A percentile compares a stretch with the other conserved stretches of the same genome.
Conservation (phyloP, 2,329 filamentous ascomycete genomes). For the Aspergillus carbonarius region DNA sequence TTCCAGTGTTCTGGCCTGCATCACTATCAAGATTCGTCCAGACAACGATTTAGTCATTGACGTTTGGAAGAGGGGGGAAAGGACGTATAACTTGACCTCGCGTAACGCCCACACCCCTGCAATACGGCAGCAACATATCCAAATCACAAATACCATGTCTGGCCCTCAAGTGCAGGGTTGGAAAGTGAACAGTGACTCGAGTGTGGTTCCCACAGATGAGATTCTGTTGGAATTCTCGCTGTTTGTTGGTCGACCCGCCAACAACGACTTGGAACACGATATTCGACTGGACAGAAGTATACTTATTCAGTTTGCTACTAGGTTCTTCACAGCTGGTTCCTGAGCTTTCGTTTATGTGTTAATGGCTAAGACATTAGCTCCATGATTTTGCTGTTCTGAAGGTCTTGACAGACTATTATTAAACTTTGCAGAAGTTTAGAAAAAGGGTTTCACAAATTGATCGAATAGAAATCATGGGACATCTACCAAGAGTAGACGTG, state of each 20-base stretch:
- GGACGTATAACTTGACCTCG: not conserved
- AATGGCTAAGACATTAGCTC: too few relatives aligned
- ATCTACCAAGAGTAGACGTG: too few relatives aligned
- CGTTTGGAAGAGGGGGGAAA: not conserved
- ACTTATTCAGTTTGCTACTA: constrained; percentile 1
- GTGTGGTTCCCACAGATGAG: not conserved
- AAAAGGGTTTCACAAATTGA: too few relatives aligned
- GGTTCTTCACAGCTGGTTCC: not conserved
- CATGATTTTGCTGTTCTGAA: too few relatives aligned
- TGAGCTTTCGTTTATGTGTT: too few relatives aligned
- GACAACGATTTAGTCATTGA: not conserved
- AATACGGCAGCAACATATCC: constrained; percentile 1
- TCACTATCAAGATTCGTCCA: not conserved
- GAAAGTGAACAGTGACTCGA: not conserved
- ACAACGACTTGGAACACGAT: constrained; percentile 5
- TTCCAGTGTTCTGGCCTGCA: not conserved
- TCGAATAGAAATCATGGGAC: too few relatives aligned
- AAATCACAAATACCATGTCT: constrained; percentile 3
- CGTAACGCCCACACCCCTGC: constrained; percentile 3
- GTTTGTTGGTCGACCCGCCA: constrained; percentile 7
- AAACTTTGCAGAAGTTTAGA: too few relatives aligned
- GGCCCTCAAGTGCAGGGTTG: constrained; percentile 5
- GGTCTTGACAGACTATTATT: too few relatives aligned
- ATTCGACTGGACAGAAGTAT: constrained; percentile 6
- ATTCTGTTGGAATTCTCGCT: constrained; percentile 7